Conservation (phyloP, 345 rosid species). For the Brassica carinata region DNA sequence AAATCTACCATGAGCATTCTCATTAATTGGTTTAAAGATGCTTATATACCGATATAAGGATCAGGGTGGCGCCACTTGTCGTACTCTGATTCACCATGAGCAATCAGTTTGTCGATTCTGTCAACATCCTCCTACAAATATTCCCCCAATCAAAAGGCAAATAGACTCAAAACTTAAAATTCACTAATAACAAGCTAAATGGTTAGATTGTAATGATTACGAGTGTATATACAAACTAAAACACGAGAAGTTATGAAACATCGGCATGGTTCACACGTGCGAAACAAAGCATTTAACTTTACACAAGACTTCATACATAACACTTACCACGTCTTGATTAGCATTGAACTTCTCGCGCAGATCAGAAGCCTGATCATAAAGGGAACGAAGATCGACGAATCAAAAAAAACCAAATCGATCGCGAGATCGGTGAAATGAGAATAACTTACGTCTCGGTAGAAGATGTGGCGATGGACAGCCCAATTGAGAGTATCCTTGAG, state of each 20-base stretch:
- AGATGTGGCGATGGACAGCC: slow-evolving; percentile 97
- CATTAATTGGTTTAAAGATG: background rate
- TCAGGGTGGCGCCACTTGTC: slow-evolving; percentile 95
- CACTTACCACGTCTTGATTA: slow-evolving; percentile 74
- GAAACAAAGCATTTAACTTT: background rate
- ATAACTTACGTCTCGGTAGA: slow-evolving; percentile 66
- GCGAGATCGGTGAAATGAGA: slow-evolving; percentile 2
- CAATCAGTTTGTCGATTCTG: slow-evolving; percentile 80
- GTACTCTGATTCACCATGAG: slow-evolving; percentile 67
- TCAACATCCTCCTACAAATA: slow-evolving; percentile 69
- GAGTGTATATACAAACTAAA: slow-evolving; percentile 2
- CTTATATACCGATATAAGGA: slow-evolving; percentile 79
- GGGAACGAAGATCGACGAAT: background rate
- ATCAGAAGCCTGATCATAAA: slow-evolving; percentile 68
- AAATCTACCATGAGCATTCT: background rate
- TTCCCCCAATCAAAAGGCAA: no score
- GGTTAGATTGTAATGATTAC: background rate
- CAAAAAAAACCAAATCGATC: background rate
- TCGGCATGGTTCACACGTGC: background rate
- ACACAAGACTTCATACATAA: slow-evolving; percentile 1
- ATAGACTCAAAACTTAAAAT: no score
- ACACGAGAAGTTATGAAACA: background rate
- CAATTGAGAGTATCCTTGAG: slow-evolving; percentile 93
- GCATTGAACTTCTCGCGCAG: slow-evolving; percentile 85
- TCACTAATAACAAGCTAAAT: background rate